A percentile compares a stretch with the other conserved stretches of the same genome.
Evolutionary conservation across 2,329 filamentous ascomycete genomes (phyloP).

Genomic region (Thermomyces lanuginosus): DNA sequence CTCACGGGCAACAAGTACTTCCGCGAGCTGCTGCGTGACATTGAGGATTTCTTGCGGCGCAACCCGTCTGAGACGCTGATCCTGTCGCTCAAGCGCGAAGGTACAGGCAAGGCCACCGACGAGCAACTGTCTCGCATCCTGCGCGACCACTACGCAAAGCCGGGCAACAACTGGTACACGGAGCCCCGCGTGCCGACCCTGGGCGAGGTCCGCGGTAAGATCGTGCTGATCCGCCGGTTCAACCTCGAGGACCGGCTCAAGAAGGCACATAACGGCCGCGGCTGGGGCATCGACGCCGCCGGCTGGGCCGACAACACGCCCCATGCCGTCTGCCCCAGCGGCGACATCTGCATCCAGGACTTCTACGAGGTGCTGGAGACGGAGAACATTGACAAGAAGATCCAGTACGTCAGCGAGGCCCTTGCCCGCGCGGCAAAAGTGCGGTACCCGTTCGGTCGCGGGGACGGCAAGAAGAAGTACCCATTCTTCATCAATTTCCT

Average conservation of each 20-base stretch:
- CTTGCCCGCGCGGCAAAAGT: constrained; percentile 51
- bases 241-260: constrained; percentile 37
- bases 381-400: constrained; percentile 64
- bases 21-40: constrained; percentile 50
- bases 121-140: constrained; percentile 61
- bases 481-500: constrained; percentile 85
- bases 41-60: constrained; percentile 58
- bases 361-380: constrained; percentile 76
- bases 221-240: constrained; percentile 75
- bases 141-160: constrained; percentile 48
- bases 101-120: constrained; percentile 63
- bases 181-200: constrained; percentile 60
- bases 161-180: constrained; percentile 57
- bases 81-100: constrained; percentile 81
- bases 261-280: constrained; percentile 31
- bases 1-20: constrained; percentile 70
- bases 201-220: constrained; percentile 62
- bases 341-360: constrained; percentile 73
- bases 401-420: constrained; percentile 55
- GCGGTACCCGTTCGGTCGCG: constrained; percentile 26
- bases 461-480: constrained; percentile 31
- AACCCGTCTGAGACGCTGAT: constrained; percentile 73
- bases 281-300: constrained; percentile 43
- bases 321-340: constrained; percentile 52
- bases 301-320: constrained; percentile 80